Evolutionary conservation across 306 rosid genomes (phyloP), one percentile per base, ranked within the genome.

Genomic region (Mucuna pruriens): DNA sequence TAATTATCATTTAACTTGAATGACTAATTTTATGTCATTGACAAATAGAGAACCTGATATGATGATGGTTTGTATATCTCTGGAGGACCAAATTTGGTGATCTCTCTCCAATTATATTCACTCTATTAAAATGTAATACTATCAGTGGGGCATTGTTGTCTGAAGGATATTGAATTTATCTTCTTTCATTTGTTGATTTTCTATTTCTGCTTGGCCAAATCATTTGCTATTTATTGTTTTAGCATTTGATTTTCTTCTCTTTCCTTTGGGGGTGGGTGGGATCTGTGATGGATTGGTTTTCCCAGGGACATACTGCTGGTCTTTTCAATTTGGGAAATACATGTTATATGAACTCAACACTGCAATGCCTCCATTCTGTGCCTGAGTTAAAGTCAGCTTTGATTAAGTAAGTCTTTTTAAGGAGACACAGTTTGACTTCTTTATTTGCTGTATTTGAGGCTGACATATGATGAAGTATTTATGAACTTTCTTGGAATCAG

Each of bases 311-410:
- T 67, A 83, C 91, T 78, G 94, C 99, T 66, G 99, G 99, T 78
- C 90, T 96, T 58, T 96, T 90, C 85, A 96, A 96, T 82, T 79
- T 96, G 97, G 99, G 99, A 78, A 88, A 96, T 84, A 96, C 99
- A 4, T 96, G 99, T 85, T 96, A 96, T 77, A 96, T 96, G 99
- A 96, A 93, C 86, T 96, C 99, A 83, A 96, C 99, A 55, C 61
- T 96, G 65, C 99, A 96, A 83, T 96, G 99, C 77, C 94, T 96
- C 82, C 99, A 96, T 88, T 96, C 92, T 51, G 99, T 96, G 82
- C 99, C 99, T 62, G 99, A 96, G 87, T 89, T 96, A 86, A 96
- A 93, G 89, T 93, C 98, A 49, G 94, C 97, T 85, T 90, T 96
- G 91, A 80, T 84, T 42, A 86, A 85, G 99, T 96, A 72, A 86